Conservation (phyloP, 2,329 filamentous ascomycete species). For the Fragosphaeria purpurea region DNA sequence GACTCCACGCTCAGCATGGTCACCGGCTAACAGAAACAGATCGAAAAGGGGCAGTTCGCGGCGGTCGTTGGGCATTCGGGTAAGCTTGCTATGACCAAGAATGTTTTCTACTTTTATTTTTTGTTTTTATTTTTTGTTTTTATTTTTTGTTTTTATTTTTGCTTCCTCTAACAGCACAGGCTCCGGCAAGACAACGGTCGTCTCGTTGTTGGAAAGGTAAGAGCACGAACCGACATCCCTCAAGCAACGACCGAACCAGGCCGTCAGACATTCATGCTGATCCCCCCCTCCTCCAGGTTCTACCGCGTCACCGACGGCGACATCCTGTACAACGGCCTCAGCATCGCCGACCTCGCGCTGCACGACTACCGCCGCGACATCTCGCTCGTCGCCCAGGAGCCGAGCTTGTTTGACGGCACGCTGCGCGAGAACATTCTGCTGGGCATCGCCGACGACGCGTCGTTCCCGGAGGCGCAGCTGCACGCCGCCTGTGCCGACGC, state of each 20-base stretch:
- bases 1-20: too few species aligned
- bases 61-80: slow-evolving; percentile 23
- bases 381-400: slow-evolving; percentile 50
- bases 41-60: slow-evolving; percentile 22
- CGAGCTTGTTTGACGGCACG: slow-evolving; percentile 45
- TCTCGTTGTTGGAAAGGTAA: slow-evolving; percentile 37
- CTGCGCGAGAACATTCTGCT: slow-evolving; percentile 23
- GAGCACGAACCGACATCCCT: too few species aligned
- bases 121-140: background rate
- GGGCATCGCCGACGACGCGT: slow-evolving; percentile 16
- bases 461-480: slow-evolving; percentile 37
- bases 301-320: slow-evolving; percentile 35
- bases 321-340: slow-evolving; percentile 45
- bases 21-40: slow-evolving; percentile 7
- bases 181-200: slow-evolving; percentile 27
- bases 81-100: slow-evolving; percentile 1
- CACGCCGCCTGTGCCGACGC: slow-evolving; percentile 46
- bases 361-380: slow-evolving; percentile 41
- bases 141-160: background rate
- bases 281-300: slow-evolving; percentile 12
- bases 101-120: background rate
- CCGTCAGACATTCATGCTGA: background rate
- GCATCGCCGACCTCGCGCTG: slow-evolving; percentile 42
- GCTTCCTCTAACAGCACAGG: slow-evolving; percentile 13
- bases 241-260: too few species aligned